Percentiles rank a stretch among this genome's conserved stretches.
Conservation (phyloP, 2,329 filamentous ascomycete genomes). For the Lachnellula subtilissima region DNA sequence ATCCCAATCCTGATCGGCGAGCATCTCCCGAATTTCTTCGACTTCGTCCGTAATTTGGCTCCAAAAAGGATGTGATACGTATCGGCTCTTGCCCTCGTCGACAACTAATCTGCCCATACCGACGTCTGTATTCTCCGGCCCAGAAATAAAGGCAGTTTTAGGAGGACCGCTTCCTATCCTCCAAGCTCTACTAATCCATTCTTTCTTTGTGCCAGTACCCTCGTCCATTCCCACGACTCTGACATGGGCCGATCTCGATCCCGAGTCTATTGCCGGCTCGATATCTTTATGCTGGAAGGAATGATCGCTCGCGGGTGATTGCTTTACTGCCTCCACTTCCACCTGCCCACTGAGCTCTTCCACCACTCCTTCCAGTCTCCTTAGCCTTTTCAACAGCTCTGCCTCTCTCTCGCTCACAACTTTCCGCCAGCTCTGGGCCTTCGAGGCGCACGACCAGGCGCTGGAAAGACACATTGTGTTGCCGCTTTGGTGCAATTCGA, state of each 20-base stretch:
- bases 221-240: conserved; percentile 28
- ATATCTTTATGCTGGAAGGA: conserved; percentile 14
- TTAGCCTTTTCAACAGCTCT: conserved; percentile 67
- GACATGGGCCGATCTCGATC: conserved; percentile 9
- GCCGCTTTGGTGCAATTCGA: conserved; percentile 67
- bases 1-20: conserved; percentile 26
- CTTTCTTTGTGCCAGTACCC: conserved; percentile 19
- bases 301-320: conserved; percentile 24
- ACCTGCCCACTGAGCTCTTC: conserved; percentile 63
- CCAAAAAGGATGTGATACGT: conserved; percentile 75
- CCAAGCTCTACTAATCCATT: conserved; percentile 23
- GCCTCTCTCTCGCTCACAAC: conserved; percentile 56
- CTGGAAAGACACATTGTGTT: conserved; percentile 69
- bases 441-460: conserved; percentile 58
- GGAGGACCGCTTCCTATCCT: conserved; percentile 25
- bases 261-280: neutral
- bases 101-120: conserved; percentile 61
- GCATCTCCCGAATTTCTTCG: conserved; percentile 29
- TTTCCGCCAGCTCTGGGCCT: conserved; percentile 60
- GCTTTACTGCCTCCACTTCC: conserved; percentile 26
- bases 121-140: conserved; percentile 34
- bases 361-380: conserved; percentile 72
- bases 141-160: conserved; percentile 31
- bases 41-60: conserved; percentile 66
- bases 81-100: conserved; percentile 63